A percentile compares a stretch with the other conserved stretches of the same genome.
phyloP scores from a whole-genome alignment of 768 basidiomycete species.

The Boletus vinaceobasis region DNA sequence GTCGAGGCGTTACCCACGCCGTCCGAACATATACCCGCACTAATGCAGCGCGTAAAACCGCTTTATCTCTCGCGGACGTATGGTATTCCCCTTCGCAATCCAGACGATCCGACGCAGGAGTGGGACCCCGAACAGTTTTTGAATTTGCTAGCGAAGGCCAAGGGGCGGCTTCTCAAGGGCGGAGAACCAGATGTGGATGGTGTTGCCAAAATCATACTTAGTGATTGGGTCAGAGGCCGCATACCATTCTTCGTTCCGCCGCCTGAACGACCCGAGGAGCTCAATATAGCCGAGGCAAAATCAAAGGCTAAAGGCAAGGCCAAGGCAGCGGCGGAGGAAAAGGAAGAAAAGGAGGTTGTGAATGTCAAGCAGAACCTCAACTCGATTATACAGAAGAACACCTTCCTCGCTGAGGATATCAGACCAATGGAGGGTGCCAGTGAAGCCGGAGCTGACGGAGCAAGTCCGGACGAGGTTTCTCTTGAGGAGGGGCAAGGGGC shows the following conservation, averaged over 20 bases:
- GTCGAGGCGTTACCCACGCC: constrained; percentile 93
- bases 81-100: constrained; percentile 61
- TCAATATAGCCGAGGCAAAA: constrained; percentile 57
- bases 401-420: constrained; percentile 84
- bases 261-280: constrained; percentile 73
- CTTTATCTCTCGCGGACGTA: constrained; percentile 88
- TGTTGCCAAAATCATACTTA: constrained; percentile 91
- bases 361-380: constrained; percentile 85
- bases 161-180: constrained; percentile 87
- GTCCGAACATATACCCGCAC: constrained; percentile 83
- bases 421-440: constrained; percentile 49
- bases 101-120: constrained; percentile 44
- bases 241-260: constrained; percentile 96
- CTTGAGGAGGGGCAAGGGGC: constrained; percentile 43
- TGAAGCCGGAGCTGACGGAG: constrained; percentile 36
- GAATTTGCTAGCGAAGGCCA: constrained; percentile 82
- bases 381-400: constrained; percentile 85
- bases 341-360: constrained; percentile 38
- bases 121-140: constrained; percentile 82
- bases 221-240: constrained; percentile 95
- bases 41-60: constrained; percentile 90
- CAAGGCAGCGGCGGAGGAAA: constrained; percentile 30
- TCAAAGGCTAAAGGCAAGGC: constrained; percentile 53
- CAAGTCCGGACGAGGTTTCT: constrained; percentile 32
- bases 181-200: constrained; percentile 93